Conservation (phyloP, 306 rosid genomes). For the Prosopis cineraria region DNA sequence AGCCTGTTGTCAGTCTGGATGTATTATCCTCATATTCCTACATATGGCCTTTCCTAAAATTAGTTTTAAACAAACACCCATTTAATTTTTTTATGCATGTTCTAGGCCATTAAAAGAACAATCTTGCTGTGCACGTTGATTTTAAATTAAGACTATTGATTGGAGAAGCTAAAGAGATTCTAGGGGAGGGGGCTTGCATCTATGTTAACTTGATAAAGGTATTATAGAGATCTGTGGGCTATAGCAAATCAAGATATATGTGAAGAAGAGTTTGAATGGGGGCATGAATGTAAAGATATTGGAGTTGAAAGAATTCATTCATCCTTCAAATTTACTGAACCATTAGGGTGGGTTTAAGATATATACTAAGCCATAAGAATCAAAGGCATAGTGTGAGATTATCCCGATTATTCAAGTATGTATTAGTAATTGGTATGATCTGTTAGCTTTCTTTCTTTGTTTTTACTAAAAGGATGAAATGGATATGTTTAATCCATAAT, state of each 20-base stretch:
- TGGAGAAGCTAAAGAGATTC: neutral
- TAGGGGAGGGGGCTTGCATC: neutral
- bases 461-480: constrained; percentile 39
- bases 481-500: constrained; percentile 37
- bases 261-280: neutral
- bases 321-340: neutral
- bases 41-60: constrained; percentile 9
- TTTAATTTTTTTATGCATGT: neutral
- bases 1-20: neutral
- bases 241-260: neutral
- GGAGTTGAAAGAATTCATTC: neutral
- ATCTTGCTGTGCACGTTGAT: neutral
- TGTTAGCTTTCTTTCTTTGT: constrained; percentile 38
- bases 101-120: neutral
- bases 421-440: constrained; percentile 28
- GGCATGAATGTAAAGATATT: neutral
- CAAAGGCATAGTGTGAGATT: neutral
- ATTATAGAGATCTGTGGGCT: neutral
- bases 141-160: neutral
- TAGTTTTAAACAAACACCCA: neutral
- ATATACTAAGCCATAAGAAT: neutral
- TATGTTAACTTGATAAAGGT: neutral
- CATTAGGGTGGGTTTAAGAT: neutral
- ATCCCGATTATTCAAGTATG: neutral
- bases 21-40: neutral